Percentiles rank a stretch among this genome's conserved stretches.
Evolutionary conservation across 441 rosid genomes (phyloP).

Genomic region (Iberis amara): DNA sequence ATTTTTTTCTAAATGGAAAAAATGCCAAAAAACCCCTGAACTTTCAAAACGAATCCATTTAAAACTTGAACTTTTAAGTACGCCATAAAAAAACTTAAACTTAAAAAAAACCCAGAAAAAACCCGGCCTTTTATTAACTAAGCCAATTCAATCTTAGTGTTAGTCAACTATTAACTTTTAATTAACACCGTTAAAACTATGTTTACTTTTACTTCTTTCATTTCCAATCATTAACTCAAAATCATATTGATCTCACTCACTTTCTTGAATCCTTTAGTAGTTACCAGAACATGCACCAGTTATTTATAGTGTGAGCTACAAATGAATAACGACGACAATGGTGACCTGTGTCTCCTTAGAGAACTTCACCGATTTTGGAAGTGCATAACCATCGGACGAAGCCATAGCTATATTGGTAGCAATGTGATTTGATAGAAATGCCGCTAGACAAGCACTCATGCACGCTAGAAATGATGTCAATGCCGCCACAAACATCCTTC

Average conservation of each 20-base stretch:
- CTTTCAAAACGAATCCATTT: too few species aligned
- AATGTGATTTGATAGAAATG: slow-evolving; percentile 76
- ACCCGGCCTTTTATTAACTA: too few species aligned
- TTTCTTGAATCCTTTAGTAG: slow-evolving; percentile 27
- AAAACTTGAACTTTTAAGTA: too few species aligned
- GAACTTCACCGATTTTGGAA: slow-evolving; percentile 36
- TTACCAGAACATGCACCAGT: slow-evolving; percentile 45
- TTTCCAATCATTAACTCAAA: too few species aligned
- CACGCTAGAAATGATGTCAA: slow-evolving; percentile 77
- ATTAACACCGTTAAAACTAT: too few species aligned
- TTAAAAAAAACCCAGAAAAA: too few species aligned
- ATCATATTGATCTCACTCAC: slow-evolving; percentile 35
- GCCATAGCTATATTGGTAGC: slow-evolving; percentile 56
- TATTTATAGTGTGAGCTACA: slow-evolving; percentile 16
- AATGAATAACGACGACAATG: neutral
- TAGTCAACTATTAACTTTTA: too few species aligned
- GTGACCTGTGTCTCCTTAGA: slow-evolving; percentile 51
- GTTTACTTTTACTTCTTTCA: too few species aligned
- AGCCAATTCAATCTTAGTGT: too few species aligned
- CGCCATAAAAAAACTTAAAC: too few species aligned
- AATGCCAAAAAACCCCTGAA: too few species aligned
- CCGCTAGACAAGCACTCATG: slow-evolving; percentile 80
- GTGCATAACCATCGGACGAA: slow-evolving; percentile 58
- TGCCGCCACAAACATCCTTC: slow-evolving; percentile 79
- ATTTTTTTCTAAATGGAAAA: too few species aligned